Evolutionary conservation across 768 basidiomycete species (phyloP), one percentile per base, ranked within the genome.

Genomic region (Mycena rebaudengoi): DNA sequence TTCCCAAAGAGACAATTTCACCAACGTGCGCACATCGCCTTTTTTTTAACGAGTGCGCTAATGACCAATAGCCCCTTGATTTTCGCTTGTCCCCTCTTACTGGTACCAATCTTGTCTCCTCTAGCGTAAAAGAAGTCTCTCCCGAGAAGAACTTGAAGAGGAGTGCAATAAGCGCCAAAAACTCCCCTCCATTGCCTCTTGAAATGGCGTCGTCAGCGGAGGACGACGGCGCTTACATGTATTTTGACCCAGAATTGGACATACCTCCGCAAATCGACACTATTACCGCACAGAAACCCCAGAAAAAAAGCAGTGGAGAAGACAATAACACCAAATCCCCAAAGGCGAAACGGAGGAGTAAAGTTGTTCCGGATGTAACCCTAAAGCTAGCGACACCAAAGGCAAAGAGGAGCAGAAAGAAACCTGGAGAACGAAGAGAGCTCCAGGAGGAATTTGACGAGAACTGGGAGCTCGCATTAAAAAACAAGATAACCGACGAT

Each of bases 401-500:
- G 62, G 45, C 64, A 53, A 70, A 56, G 35, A 61, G 50, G 41
- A 67, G 46, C 23, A 64, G 53, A 56, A 68, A 35, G 44, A 68
- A 62, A 54, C 50, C 37, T n/a, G 63, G 28, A 26, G n/a, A n/a
- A n/a, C n/a, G n/a, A n/a, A n/a, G n/a, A n/a, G n/a, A n/a, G n/a
- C n/a, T n/a, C n/a, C n/a, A n/a, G n/a, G 70, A 71, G 16, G 69
- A 78, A 55, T 59, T 68, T 44, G 80, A 83, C 45, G 80, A 76
- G 28, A 73, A 75, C 28, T 83, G 87, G 81, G 76, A 84, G 65
- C 49, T 69, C 13, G 69, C 70, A 51, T 72, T 89, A 65, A 82
- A 71, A 69, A 72, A 72, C 1, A 74, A 74, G 41, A 85, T 90
- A 55, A 53, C 80, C 4, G 66, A 74, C 50, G 81, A 91, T 73